These are phyloP conservation scores for Pythium rishiriense DNA, from an alignment of 352 stramenopile species.

Conservation along the genomic window DNA sequence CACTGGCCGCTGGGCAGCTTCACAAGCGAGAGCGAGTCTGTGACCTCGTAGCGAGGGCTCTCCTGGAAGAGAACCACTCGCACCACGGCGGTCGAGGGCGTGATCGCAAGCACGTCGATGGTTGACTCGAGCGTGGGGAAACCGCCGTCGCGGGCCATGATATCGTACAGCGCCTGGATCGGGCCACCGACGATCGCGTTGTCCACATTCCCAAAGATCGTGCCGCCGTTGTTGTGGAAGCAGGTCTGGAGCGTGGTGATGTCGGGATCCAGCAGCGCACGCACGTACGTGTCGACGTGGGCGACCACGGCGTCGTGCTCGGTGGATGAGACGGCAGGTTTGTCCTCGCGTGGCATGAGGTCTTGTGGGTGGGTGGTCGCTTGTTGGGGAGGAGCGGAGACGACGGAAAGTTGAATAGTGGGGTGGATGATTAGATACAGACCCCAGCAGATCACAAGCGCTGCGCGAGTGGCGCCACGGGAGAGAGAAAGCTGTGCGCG, in stretches of 20 bases:
- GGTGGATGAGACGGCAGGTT: neutral
- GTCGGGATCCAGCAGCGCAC: constrained; percentile 9
- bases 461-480: too few species aligned
- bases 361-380: too few species aligned
- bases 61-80: constrained; percentile 16
- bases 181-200: neutral
- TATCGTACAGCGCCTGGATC: constrained; percentile 17
- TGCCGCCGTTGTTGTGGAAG: constrained; percentile 14
- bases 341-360: constrained; percentile 10
- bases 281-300: constrained; percentile 13
- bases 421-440: neutral
- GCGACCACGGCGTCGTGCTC: constrained; percentile 1
- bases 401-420: neutral
- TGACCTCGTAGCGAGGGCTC: constrained; percentile 14
- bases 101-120: constrained; percentile 15
- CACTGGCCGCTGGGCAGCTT: constrained; percentile 11
- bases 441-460: too few species aligned
- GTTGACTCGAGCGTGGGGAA: constrained; percentile 15
- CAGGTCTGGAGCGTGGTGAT: constrained; percentile 15
- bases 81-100: constrained; percentile 1
- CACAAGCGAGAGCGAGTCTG: constrained; percentile 18
- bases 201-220: constrained; percentile 10
- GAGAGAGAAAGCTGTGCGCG: neutral
- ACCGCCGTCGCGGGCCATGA: constrained; percentile 15
- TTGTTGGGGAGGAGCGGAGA: neutral